A percentile compares a stretch with the other conserved stretches of the same genome.
Conservation (phyloP, 768 basidiomycete genomes). For the Leccinum ochraceum region DNA sequence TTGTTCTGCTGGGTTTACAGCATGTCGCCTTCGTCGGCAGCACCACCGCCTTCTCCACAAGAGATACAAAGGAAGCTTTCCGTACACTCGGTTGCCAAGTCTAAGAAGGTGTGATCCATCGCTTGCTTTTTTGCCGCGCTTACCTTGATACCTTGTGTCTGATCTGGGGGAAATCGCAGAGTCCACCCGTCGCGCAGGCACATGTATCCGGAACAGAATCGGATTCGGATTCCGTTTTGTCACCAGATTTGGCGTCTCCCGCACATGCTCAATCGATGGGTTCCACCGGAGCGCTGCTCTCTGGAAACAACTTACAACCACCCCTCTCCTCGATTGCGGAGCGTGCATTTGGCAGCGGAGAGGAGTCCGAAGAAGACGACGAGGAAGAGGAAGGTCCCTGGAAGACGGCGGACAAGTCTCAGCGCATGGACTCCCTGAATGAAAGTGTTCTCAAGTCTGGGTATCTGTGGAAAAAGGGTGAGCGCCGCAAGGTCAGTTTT, state of each 20-base stretch:
- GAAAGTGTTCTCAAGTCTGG: conserved; percentile 85
- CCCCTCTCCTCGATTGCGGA: conserved; percentile 80
- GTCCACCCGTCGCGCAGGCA: conserved; percentile 31
- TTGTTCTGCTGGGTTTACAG: conserved; percentile 11
- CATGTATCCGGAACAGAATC: conserved; percentile 76
- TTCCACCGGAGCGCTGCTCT: conserved; percentile 30
- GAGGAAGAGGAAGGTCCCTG: conserved; percentile 67
- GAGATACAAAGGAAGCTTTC: conserved; percentile 88
- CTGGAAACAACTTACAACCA: conserved; percentile 41
- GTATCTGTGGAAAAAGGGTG: conserved; percentile 97
- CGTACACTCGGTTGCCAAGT: conserved; percentile 61
- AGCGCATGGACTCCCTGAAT: conserved; percentile 49
- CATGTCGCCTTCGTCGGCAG: conserved; percentile 33
- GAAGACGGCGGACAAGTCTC: conserved; percentile 51
- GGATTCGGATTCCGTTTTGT: conserved; percentile 76
- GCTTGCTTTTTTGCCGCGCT: neutral
- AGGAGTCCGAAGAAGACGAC: conserved; percentile 78
- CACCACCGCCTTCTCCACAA: conserved; percentile 75
- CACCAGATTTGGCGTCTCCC: conserved; percentile 51
- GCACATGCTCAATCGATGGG: conserved; percentile 37
- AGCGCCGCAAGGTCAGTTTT: conserved; percentile 82
- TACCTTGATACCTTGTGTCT: conserved; percentile 10
- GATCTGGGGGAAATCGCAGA: conserved; percentile 26
- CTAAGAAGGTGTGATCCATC: conserved; percentile 43
- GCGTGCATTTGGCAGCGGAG: conserved; percentile 65